A percentile compares a stretch with the other conserved stretches of the same genome.
These are phyloP conservation scores for Geranium brycei DNA, from an alignment of 345 rosid genomes.

Conservation along the genomic window DNA sequence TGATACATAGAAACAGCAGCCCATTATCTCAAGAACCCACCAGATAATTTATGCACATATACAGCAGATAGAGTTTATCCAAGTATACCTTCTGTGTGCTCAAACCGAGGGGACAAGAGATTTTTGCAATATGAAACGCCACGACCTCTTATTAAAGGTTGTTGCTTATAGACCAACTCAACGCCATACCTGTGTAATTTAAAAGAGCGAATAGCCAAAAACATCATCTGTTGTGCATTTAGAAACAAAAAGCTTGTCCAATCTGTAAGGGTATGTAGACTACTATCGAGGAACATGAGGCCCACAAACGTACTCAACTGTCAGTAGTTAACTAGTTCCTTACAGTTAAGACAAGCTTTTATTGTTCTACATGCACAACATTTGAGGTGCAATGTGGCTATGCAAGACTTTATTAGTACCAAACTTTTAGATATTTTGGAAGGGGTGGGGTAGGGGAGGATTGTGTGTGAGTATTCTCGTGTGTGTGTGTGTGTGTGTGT, in stretches of 20 bases:
- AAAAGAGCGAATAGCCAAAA: constrained; percentile 32
- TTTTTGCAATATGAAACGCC: constrained; percentile 99
- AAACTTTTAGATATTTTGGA: background rate
- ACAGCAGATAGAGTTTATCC: background rate
- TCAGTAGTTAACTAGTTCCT: constrained; percentile 17
- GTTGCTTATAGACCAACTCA: constrained; percentile 51
- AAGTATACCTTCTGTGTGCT: constrained; percentile 53
- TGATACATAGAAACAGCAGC: constrained; percentile 2
- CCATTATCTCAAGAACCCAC: background rate
- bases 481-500: too few species aligned
- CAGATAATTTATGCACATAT: background rate
- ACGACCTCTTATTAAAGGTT: constrained; percentile 83
- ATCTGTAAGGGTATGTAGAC: constrained; percentile 23
- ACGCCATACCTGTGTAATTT: constrained; percentile 75
- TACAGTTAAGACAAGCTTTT: constrained; percentile 26
- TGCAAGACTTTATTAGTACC: constrained; percentile 18
- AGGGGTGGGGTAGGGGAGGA: background rate
- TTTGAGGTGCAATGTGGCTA: constrained; percentile 25
- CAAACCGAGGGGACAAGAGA: constrained; percentile 89
- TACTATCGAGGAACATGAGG: constrained; percentile 11
- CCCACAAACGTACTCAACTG: constrained; percentile 6
- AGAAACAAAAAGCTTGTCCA: constrained; percentile 37
- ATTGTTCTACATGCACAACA: constrained; percentile 40
- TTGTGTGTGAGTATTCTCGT: too few species aligned
- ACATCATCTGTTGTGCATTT: constrained; percentile 35